Conservation (phyloP, 1,139 yeast species). For the Pichia sp. region DNA sequence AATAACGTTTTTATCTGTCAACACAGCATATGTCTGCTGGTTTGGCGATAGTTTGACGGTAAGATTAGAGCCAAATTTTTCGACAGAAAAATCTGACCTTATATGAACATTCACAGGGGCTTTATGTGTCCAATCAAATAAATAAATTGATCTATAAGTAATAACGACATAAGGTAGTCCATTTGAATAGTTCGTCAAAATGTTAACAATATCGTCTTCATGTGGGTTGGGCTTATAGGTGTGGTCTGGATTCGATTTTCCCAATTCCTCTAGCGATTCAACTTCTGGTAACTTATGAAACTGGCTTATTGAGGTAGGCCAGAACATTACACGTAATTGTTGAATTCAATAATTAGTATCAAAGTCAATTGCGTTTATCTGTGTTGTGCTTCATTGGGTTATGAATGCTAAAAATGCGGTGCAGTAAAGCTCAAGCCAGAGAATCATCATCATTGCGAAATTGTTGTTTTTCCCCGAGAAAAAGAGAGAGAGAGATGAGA, state of each 20-base stretch:
- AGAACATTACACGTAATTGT: constrained; percentile 23
- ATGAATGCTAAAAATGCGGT: background rate
- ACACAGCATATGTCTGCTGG: constrained; percentile 31
- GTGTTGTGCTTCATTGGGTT: background rate
- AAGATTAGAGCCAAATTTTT: constrained; percentile 37
- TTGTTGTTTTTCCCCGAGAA: background rate
- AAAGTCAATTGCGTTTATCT: background rate
- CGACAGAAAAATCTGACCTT: constrained; percentile 36
- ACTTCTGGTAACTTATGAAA: constrained; percentile 27
- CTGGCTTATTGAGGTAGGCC: constrained; percentile 29
- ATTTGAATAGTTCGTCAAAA: constrained; percentile 8
- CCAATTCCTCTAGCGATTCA: constrained; percentile 17
- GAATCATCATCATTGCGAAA: background rate
- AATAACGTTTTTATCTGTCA: constrained; percentile 33
- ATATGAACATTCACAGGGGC: constrained; percentile 39
- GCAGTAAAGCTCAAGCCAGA: background rate
- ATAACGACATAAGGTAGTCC: constrained; percentile 31
- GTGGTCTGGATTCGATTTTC: constrained; percentile 11
- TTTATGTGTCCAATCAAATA: constrained; percentile 36
- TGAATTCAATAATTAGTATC: background rate
- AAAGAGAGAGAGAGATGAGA: background rate
- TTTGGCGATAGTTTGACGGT: constrained; percentile 28
- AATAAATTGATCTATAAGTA: constrained; percentile 32
- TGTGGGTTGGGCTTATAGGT: constrained; percentile 26
- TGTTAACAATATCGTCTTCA: constrained; percentile 22